A percentile compares a stretch with the other conserved stretches of the same genome.
Conservation (phyloP, 805 yeast species). For the Hanseniaspora clermontiae region DNA sequence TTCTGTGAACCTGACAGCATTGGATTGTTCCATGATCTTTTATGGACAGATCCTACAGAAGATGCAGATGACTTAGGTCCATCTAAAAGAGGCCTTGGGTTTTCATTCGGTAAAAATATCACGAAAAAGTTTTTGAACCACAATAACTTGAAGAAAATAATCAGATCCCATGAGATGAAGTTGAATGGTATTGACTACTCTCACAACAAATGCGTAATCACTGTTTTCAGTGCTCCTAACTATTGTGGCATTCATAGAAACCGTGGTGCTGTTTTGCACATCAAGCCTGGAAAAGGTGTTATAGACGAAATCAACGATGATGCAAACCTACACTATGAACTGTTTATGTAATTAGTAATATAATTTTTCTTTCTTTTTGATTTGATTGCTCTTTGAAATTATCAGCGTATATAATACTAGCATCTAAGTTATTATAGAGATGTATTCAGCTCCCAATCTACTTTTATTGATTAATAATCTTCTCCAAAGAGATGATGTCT, state of each 20-base stretch:
- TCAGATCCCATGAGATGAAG: constrained; percentile 91
- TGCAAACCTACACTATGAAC: constrained; percentile 39
- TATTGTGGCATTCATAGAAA: constrained; percentile 91
- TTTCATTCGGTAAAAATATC: constrained; percentile 93
- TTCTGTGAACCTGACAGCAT: constrained; percentile 79
- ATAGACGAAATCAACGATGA: constrained; percentile 33
- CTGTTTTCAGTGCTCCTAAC: constrained; percentile 97
- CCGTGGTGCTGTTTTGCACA: constrained; percentile 76
- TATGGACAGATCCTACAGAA: constrained; percentile 94
- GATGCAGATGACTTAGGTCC: constrained; percentile 60
- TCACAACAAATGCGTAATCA: constrained; percentile 72
- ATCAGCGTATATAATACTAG: not conserved
- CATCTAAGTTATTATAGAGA: constrained; percentile 20
- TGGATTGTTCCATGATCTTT: constrained; percentile 88
- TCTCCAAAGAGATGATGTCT: constrained; percentile 6
- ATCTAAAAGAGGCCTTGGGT: constrained; percentile 87
- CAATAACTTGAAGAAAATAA: constrained; percentile 64
- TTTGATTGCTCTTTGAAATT: not conserved
- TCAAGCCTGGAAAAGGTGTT: constrained; percentile 31
- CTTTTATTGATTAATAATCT: constrained; percentile 22
- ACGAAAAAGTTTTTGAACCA: constrained; percentile 62
- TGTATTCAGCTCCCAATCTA: constrained; percentile 20
- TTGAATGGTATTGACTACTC: constrained; percentile 81
- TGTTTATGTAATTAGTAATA: constrained; percentile 31
- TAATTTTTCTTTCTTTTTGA: not conserved